A percentile compares a stretch with the other conserved stretches of the same genome.
Conservation (phyloP, 2,329 filamentous ascomycete genomes). For the Passalora sequoiae region DNA sequence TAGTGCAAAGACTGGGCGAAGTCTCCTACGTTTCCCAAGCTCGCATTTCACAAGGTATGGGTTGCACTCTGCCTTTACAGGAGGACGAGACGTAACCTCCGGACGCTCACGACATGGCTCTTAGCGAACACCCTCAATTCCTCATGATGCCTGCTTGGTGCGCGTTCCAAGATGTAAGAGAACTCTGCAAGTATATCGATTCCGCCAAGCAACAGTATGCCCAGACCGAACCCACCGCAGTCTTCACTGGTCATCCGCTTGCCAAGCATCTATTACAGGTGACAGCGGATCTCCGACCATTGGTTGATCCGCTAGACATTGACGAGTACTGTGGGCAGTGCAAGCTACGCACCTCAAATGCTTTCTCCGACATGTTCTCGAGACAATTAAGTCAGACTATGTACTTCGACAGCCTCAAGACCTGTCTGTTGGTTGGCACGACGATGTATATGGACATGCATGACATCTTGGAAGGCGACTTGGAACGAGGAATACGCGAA, state of each 20-base stretch:
- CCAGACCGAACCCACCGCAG: neutral
- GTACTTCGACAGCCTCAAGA: neutral
- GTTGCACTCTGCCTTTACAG: too few relatives aligned
- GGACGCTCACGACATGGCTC: neutral
- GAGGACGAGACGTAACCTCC: too few relatives aligned
- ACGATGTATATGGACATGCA: constrained; percentile 3
- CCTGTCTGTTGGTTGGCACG: neutral
- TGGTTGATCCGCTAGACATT: neutral
- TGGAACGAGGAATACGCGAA: neutral
- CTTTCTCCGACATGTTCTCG: neutral
- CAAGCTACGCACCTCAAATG: neutral
- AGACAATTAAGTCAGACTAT: neutral
- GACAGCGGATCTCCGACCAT: neutral
- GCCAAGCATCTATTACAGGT: neutral
- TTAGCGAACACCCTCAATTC: neutral
- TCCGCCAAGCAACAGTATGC: neutral
- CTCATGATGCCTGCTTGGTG: constrained; percentile 5
- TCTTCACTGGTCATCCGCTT: constrained; percentile 1
- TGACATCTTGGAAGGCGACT: neutral
- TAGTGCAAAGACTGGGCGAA: too few relatives aligned
- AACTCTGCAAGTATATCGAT: neutral
- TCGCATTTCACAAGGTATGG: too few relatives aligned
- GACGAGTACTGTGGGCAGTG: neutral
- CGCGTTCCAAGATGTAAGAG: neutral
- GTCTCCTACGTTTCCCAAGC: neutral